Percentiles rank a stretch among this genome's conserved stretches.
phyloP scores from a whole-genome alignment of 805 yeast genomes.

The Cyberlindnera euphorbiae region DNA sequence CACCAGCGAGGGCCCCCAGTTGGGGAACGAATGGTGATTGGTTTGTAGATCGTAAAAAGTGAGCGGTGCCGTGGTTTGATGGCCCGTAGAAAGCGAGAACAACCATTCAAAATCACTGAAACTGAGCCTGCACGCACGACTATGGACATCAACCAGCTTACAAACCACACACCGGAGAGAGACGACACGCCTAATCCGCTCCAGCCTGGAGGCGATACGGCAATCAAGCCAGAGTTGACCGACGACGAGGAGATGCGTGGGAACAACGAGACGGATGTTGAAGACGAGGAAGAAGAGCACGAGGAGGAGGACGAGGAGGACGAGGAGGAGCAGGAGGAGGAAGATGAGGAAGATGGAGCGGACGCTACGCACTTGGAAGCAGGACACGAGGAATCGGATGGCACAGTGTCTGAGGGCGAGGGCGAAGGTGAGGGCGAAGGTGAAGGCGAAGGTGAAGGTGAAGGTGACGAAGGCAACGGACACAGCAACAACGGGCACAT shows the following conservation, averaged over 20 bases:
- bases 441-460: conserved; percentile 1
- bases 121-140: no score
- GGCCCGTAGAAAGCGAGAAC: no score
- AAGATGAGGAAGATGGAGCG: conserved; percentile 1
- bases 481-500: no score
- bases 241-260: neutral
- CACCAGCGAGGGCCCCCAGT: no score
- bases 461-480: no score
- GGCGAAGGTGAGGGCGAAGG: neutral
- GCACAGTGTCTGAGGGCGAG: conserved; percentile 7
- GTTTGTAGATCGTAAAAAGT: no score
- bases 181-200: neutral
- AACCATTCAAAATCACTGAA: neutral
- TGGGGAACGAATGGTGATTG: no score
- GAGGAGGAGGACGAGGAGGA: no score
- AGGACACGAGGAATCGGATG: conserved; percentile 5
- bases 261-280: neutral
- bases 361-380: neutral
- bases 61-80: no score
- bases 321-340: neutral
- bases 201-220: conserved; percentile 2
- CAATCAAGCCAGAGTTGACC: conserved; percentile 1
- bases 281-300: neutral
- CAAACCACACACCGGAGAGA: conserved; percentile 3
- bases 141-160: conserved; percentile 13